A percentile compares a stretch with the other conserved stretches of the same genome.
These are phyloP conservation scores for Suhomyces pyralidae DNA, from an alignment of 805 yeast genomes.

Conservation along the genomic window DNA sequence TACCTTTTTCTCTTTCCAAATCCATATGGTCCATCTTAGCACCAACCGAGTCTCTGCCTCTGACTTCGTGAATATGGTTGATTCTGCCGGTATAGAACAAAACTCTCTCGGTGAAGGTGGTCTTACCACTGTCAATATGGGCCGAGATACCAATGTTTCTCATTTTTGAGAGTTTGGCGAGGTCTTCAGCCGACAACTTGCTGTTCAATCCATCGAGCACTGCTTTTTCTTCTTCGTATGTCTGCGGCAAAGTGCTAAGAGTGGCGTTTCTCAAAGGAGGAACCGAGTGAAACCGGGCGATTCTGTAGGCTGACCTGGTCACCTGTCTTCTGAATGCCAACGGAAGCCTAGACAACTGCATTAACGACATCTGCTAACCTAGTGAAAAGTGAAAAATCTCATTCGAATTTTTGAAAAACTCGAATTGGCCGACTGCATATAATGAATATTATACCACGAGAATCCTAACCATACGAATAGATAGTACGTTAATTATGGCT, in stretches of 20 bases:
- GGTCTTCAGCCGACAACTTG: slow-evolving; percentile 50
- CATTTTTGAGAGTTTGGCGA: slow-evolving; percentile 51
- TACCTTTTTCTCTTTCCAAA: slow-evolving; percentile 96
- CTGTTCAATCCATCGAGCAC: slow-evolving; percentile 57
- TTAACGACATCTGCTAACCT: neutral
- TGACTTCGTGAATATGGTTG: slow-evolving; percentile 92
- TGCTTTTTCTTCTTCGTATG: slow-evolving; percentile 74
- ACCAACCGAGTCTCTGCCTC: slow-evolving; percentile 97
- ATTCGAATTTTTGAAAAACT: neutral
- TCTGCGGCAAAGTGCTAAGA: slow-evolving; percentile 24
- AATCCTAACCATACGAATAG: neutral
- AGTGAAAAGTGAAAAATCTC: neutral
- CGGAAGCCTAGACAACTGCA: neutral
- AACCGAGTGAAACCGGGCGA: slow-evolving; percentile 1
- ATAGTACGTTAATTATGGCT: neutral
- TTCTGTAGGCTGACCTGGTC: neutral
- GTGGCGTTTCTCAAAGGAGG: slow-evolving; percentile 6
- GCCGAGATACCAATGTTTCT: slow-evolving; percentile 98
- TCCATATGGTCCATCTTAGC: slow-evolving; percentile 99
- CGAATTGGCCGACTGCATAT: neutral
- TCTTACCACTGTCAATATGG: slow-evolving; percentile 96
- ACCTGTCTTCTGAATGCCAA: slow-evolving; percentile 1
- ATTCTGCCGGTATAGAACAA: slow-evolving; percentile 94
- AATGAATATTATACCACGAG: neutral
- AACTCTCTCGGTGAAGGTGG: slow-evolving; percentile 97